Base-by-base conservation (phyloP, 1,284 basidiomycete genomes). In the Melampsora americana region DNA sequence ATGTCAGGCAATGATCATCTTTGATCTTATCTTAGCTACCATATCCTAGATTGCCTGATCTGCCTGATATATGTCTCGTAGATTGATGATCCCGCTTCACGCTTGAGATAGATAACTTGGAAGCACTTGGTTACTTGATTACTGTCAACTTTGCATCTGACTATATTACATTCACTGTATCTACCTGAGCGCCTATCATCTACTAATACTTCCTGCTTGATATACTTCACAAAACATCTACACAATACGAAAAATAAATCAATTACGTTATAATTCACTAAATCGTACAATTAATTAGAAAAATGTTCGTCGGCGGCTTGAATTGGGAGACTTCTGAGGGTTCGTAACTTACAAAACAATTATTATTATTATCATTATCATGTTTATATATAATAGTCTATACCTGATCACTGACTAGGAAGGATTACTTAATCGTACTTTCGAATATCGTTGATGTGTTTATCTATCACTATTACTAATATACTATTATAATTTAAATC, bases 251-350 rank as follows among this genome's bases (percentile, higher is more conserved):
- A 64, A 65, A 39, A n/a, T n/a, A n/a, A 73, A 65, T 48, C 61
- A 65, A 73, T 61, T 53, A 53, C 46, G 62, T 73, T 66, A 30
- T 78, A 81, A 79, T 80, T 76, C 79, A 81, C 75, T 68, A 64
- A 23, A 60, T 74, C 56, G 68, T 77, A 39, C 53, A 50, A 59
- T 72, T 75, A 78, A 84, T 84, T 87, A 95, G 94, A 84, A 97
- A 97, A 87, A 96, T 95, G 93, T 96, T 96, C 83, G 92, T 96
- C 81, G 93, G 93, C 79, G 93, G 94, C 79, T 86, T 96, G 77
- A 95, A 95, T 85, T 96, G 94, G 93, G 93, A 96, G 84, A 96
- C 93, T 79, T 93, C 91, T 81, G 94, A 96, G 86, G 93, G 93
- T 87, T 77, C 81, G 84, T 83, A 26, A 32, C 64, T 66, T 69